phyloP scores from a whole-genome alignment of 225 moss, liverwort and hornwort genomes.

The Asterella californica region DNA sequence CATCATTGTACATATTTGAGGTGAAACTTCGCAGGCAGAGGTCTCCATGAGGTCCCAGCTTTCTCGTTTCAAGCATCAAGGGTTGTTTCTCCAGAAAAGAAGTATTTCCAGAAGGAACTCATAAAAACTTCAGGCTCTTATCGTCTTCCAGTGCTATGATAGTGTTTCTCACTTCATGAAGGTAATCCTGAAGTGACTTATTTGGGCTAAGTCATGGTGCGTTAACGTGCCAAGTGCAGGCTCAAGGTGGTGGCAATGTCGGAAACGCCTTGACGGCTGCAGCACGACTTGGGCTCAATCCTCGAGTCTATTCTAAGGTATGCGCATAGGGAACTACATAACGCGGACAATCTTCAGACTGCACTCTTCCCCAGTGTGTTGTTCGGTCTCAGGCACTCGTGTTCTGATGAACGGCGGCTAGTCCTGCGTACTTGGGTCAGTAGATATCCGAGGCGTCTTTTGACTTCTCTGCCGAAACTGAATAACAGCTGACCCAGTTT shows the following conservation, averaged over 20 bases:
- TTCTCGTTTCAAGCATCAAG: background rate
- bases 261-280: conserved; percentile 95
- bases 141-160: background rate
- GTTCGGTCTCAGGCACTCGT: background rate
- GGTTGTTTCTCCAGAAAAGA: background rate
- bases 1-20: background rate
- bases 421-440: background rate
- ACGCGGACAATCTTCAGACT: background rate
- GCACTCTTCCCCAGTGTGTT: background rate
- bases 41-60: too few relatives aligned
- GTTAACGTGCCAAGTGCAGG: conserved; percentile 40
- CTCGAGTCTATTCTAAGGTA: conserved; percentile 80
- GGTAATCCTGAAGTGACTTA: background rate
- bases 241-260: conserved; percentile 92
- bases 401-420: background rate
- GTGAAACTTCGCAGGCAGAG: background rate
- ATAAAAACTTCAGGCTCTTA: background rate
- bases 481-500: background rate
- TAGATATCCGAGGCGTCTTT: background rate
- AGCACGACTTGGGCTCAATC: conserved; percentile 74
- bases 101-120: too few relatives aligned
- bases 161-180: background rate
- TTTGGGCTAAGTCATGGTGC: background rate
- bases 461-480: background rate
- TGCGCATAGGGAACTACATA: background rate